Conservation (phyloP, 148 eudicot genomes). For the Rhododendron ovatum region DNA sequence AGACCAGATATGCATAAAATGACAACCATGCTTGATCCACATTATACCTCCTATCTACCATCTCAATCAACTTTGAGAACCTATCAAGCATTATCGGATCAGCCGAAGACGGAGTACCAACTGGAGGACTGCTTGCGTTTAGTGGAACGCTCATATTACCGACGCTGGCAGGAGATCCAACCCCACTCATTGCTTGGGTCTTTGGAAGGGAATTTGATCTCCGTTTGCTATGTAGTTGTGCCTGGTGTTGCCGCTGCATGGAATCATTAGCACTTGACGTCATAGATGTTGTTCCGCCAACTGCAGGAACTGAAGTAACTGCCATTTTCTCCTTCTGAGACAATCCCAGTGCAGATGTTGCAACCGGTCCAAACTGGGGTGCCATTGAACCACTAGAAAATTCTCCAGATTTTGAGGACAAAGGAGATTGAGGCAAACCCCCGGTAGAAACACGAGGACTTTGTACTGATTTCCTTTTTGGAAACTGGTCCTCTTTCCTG, state of each 20-base stretch:
- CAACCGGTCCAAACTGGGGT: slow-evolving; percentile 56
- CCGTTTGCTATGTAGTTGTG: slow-evolving; percentile 58
- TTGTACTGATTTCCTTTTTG: slow-evolving; percentile 62
- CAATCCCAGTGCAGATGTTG: slow-evolving; percentile 53
- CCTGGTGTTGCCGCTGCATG: slow-evolving; percentile 71
- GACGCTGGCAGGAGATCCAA: slow-evolving; percentile 88
- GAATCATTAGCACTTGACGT: slow-evolving; percentile 75
- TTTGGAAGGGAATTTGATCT: slow-evolving; percentile 76
- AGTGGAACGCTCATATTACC: slow-evolving; percentile 66
- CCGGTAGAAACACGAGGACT: slow-evolving; percentile 85
- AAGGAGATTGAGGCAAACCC: slow-evolving; percentile 67
- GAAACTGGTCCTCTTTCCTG: slow-evolving; percentile 66
- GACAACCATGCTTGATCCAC: not conserved
- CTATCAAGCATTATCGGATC: slow-evolving; percentile 62
- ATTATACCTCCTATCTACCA: slow-evolving; percentile 61
- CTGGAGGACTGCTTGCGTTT: slow-evolving; percentile 78
- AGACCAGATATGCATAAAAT: not conserved
- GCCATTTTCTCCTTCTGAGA: slow-evolving; percentile 72
- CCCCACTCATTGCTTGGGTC: slow-evolving; percentile 64
- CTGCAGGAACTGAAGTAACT: slow-evolving; percentile 45
- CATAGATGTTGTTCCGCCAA: slow-evolving; percentile 58
- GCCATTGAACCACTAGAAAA: slow-evolving; percentile 76
- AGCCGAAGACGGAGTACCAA: slow-evolving; percentile 50
- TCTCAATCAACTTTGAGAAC: slow-evolving; percentile 61
- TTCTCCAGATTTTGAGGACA: slow-evolving; percentile 72